phyloP scores from a whole-genome alignment of 1,284 basidiomycete genomes.

The Tilletia indica region DNA sequence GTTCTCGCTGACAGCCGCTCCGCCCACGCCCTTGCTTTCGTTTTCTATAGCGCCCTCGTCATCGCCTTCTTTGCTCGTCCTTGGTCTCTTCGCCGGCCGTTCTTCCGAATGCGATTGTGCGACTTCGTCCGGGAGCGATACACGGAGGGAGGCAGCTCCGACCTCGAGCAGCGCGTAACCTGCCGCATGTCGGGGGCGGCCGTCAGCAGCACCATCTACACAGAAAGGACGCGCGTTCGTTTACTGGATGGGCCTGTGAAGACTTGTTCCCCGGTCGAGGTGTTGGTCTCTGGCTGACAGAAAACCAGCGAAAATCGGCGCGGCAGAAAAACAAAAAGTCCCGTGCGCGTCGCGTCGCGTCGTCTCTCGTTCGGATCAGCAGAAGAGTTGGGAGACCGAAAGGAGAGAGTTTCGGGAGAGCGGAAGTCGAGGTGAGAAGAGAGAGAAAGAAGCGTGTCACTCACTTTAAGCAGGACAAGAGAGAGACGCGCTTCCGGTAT shows the following conservation, averaged over 20 bases:
- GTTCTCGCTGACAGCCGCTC: too few species aligned
- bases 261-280: neutral
- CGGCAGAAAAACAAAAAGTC: neutral
- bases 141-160: neutral
- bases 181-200: slow-evolving; percentile 3
- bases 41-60: neutral
- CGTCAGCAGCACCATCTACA: slow-evolving; percentile 6
- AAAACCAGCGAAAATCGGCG: neutral
- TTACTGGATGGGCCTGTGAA: too few species aligned
- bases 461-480: too few species aligned
- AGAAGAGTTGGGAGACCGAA: too few species aligned
- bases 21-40: neutral
- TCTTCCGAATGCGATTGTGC: neutral
- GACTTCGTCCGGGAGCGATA: slow-evolving; percentile 10
- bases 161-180: slow-evolving; percentile 3
- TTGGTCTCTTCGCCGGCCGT: neutral
- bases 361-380: too few species aligned
- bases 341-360: neutral
- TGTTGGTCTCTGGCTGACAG: slow-evolving; percentile 7
- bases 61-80: neutral
- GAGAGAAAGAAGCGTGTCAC: too few species aligned
- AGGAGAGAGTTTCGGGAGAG: too few species aligned
- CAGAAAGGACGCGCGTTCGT: too few species aligned
- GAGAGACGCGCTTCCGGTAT: too few species aligned
- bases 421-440: too few species aligned